Conservation (phyloP, 495 filamentous ascomycete species). For the Baudoinia panamericana region DNA sequence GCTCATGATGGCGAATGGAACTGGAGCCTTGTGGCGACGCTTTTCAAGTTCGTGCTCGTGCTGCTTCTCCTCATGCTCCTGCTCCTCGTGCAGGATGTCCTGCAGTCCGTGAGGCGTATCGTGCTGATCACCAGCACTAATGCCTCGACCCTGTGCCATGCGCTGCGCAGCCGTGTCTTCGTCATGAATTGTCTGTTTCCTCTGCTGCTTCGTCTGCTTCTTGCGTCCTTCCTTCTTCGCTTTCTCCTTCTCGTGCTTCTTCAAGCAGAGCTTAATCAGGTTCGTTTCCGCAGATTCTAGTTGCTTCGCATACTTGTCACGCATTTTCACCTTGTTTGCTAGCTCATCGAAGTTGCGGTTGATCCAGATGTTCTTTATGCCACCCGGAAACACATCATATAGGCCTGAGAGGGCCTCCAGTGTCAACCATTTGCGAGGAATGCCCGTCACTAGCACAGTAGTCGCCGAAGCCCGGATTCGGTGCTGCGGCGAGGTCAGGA, state of each 20-base stretch:
- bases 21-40: slow-evolving; percentile 23
- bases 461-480: slow-evolving; percentile 90
- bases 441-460: slow-evolving; percentile 81
- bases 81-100: slow-evolving; percentile 47
- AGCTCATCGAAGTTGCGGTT: slow-evolving; percentile 84
- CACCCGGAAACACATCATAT: slow-evolving; percentile 96
- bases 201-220: slow-evolving; percentile 40
- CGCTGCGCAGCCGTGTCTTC: slow-evolving; percentile 43
- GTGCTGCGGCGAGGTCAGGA: slow-evolving; percentile 90
- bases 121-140: slow-evolving; percentile 75
- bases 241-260: slow-evolving; percentile 58
- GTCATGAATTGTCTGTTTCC: slow-evolving; percentile 21
- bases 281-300: slow-evolving; percentile 78
- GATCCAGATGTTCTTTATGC: slow-evolving; percentile 92
- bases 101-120: slow-evolving; percentile 59
- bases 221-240: slow-evolving; percentile 37
- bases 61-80: slow-evolving; percentile 23
- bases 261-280: slow-evolving; percentile 65
- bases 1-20: slow-evolving; percentile 33
- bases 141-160: slow-evolving; percentile 53
- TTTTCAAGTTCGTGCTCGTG: slow-evolving; percentile 23
- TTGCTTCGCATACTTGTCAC: slow-evolving; percentile 54
- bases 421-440: slow-evolving; percentile 78
- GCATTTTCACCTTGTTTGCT: slow-evolving; percentile 68
- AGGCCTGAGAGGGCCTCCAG: slow-evolving; percentile 64